phyloP scores from a whole-genome alignment of 1,284 basidiomycete genomes.

The Crocinoboletus sp. region DNA sequence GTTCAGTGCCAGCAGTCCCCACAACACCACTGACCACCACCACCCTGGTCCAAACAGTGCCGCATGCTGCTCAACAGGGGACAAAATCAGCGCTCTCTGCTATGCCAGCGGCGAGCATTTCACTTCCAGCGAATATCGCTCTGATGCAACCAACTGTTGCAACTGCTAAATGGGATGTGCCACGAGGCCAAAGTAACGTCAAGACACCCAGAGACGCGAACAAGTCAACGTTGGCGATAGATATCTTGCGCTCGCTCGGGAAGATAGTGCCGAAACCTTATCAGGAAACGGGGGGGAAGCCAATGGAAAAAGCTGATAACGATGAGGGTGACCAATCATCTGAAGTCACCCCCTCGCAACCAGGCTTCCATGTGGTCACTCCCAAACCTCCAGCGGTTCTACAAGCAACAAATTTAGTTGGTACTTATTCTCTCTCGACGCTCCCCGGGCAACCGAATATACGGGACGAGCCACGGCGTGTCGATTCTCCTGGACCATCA shows the following conservation, averaged over 20 bases:
- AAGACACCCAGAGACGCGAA: constrained; percentile 37
- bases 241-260: constrained; percentile 40
- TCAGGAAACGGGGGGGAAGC: constrained; percentile 6
- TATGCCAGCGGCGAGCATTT: constrained; percentile 1
- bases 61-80: constrained; percentile 22
- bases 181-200: neutral
- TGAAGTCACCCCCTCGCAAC: neutral
- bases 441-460: neutral
- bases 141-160: neutral
- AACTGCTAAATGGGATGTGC: constrained; percentile 7
- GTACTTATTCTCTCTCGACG: neutral
- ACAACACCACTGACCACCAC: neutral
- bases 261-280: constrained; percentile 9
- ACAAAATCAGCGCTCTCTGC: constrained; percentile 4
- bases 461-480: constrained; percentile 1
- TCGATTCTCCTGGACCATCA: neutral
- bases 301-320: neutral
- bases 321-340: neutral
- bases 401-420: neutral
- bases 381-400: neutral
- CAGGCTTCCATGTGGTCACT: neutral
- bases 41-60: neutral
- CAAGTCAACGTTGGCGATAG: constrained; percentile 38
- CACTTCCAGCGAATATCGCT: neutral
- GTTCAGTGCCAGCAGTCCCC: neutral